Percentiles rank a stretch among this genome's conserved stretches.
phyloP scores from a whole-genome alignment of 2,329 filamentous ascomycete genomes.

The Sporothrix luriei region DNA sequence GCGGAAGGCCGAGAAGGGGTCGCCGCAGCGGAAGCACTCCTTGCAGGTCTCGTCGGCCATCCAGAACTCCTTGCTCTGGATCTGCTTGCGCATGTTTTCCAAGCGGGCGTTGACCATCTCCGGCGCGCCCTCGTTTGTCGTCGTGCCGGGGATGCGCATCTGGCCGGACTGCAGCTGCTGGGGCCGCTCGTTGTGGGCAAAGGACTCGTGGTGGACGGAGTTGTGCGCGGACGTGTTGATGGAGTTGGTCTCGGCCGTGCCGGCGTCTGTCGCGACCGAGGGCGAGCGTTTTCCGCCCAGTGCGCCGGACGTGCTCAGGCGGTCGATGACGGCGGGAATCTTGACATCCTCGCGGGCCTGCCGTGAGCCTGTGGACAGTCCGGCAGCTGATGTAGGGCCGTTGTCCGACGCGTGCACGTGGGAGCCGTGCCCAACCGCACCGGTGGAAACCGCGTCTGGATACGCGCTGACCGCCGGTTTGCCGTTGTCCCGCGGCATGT shows the following conservation, averaged over 20 bases:
- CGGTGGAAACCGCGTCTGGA: conserved; percentile 40
- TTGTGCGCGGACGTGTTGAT: conserved; percentile 62
- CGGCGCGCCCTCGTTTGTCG: conserved; percentile 58
- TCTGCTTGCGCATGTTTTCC: conserved; percentile 77
- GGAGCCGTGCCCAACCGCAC: conserved; percentile 50
- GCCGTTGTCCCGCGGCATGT: conserved; percentile 40
- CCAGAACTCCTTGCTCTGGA: conserved; percentile 95
- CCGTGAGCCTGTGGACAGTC: neutral
- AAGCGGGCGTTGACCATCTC: conserved; percentile 63
- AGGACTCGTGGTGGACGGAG: conserved; percentile 60
- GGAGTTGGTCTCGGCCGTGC: conserved; percentile 59
- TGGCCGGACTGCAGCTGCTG: conserved; percentile 52
- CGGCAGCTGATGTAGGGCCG: neutral
- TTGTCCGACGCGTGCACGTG: conserved; percentile 26
- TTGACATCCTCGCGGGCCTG: conserved; percentile 43
- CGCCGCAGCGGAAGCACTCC: conserved; percentile 91
- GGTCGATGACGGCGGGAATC: conserved; percentile 57
- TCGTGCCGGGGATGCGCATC: conserved; percentile 59
- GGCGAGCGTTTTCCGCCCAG: conserved; percentile 53
- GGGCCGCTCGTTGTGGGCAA: conserved; percentile 51
- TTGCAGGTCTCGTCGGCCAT: conserved; percentile 99
- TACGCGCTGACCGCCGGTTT: conserved; percentile 38
- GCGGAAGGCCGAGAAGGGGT: conserved; percentile 88
- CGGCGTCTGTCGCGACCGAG: conserved; percentile 61
- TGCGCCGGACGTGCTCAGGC: conserved; percentile 54